Conservation (phyloP, 106 monocot genomes). For the Cymbidium sinense region DNA sequence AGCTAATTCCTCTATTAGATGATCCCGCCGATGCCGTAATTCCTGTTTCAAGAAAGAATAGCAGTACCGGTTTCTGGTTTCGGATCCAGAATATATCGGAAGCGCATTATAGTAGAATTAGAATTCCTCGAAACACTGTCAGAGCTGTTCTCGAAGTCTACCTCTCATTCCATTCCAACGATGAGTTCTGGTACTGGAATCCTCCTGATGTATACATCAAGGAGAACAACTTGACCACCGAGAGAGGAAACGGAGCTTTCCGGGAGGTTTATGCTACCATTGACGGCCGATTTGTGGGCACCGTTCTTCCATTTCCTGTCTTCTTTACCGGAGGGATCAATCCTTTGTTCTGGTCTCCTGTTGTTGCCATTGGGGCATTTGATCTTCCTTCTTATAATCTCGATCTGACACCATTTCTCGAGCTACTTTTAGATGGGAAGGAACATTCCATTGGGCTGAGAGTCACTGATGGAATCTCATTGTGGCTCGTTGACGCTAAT, state of each 20-base stretch:
- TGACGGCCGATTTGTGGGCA: slow-evolving; percentile 35
- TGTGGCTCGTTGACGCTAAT: slow-evolving; percentile 75
- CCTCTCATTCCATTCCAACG: slow-evolving; percentile 51
- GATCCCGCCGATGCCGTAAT: slow-evolving; percentile 54
- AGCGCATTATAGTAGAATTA: slow-evolving; percentile 9
- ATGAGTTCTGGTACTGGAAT: slow-evolving; percentile 88
- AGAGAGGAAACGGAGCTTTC: slow-evolving; percentile 54
- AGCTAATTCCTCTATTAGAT: slow-evolving; percentile 1
- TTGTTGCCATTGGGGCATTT: slow-evolving; percentile 61
- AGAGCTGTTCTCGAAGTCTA: slow-evolving; percentile 63
- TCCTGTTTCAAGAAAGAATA: slow-evolving; percentile 41
- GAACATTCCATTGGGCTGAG: slow-evolving; percentile 45
- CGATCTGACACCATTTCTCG: slow-evolving; percentile 70
- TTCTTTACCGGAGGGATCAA: slow-evolving; percentile 72
- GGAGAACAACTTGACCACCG: slow-evolving; percentile 56
- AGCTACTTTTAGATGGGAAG: slow-evolving; percentile 41
- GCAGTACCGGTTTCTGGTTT: slow-evolving; percentile 56
- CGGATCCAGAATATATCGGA: slow-evolving; percentile 42
- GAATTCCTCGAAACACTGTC: slow-evolving; percentile 52
- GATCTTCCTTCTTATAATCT: slow-evolving; percentile 60
- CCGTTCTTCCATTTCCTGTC: slow-evolving; percentile 54
- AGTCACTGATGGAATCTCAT: slow-evolving; percentile 40
- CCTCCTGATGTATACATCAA: slow-evolving; percentile 53
- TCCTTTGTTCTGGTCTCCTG: slow-evolving; percentile 66
- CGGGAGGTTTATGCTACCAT: slow-evolving; percentile 41